Conservation (phyloP, 2,329 filamentous ascomycete species). For the Neonectria magnoliae region DNA sequence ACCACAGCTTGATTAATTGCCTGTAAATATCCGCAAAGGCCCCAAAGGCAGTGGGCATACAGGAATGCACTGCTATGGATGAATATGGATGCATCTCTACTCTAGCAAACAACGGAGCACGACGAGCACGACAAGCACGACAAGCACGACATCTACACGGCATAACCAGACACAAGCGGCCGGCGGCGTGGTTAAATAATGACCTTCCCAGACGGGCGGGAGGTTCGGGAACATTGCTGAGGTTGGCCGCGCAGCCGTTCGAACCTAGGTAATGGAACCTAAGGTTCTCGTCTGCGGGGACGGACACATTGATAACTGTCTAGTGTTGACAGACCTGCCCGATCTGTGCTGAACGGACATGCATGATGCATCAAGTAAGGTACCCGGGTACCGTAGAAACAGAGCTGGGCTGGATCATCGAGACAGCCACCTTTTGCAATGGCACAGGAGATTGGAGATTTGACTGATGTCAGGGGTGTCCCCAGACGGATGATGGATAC, state of each 20-base stretch:
- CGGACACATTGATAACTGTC: too few species aligned
- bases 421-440: background rate
- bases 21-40: background rate
- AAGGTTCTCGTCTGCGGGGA: background rate
- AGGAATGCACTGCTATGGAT: background rate
- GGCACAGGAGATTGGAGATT: constrained; percentile 10
- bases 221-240: constrained; percentile 6
- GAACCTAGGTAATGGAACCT: background rate
- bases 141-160: background rate
- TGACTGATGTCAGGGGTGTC: constrained; percentile 9
- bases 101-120: background rate
- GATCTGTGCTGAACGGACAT: background rate
- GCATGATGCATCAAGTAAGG: background rate
- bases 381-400: constrained; percentile 17
- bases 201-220: constrained; percentile 12
- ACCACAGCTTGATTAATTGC: constrained; percentile 9
- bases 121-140: background rate
- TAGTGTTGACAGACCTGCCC: background rate
- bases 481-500: constrained; percentile 2
- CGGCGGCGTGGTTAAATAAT: background rate
- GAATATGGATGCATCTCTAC: too few species aligned
- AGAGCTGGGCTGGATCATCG: constrained; percentile 8
- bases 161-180: background rate
- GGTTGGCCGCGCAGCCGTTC: background rate
- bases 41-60: background rate